phyloP scores from a whole-genome alignment of 164 flowering plant species.

The Nelumbo lutea region DNA sequence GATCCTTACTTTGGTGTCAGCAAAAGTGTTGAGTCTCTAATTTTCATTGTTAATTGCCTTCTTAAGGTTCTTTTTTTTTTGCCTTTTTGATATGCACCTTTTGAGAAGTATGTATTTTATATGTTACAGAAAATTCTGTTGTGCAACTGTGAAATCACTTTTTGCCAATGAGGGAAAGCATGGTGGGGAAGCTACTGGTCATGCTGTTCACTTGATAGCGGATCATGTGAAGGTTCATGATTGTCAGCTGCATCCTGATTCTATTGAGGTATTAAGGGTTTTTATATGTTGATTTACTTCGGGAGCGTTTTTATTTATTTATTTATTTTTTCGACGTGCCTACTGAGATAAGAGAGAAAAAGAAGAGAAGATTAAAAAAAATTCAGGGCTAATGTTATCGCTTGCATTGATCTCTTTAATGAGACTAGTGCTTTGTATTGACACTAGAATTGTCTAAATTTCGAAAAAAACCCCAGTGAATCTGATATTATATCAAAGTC shows the following conservation, averaged over 20 bases:
- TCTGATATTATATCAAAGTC: too few relatives aligned
- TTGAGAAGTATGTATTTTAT: too few relatives aligned
- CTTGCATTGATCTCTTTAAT: too few relatives aligned
- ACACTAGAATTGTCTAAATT: too few relatives aligned
- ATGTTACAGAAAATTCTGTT: constrained; percentile 60
- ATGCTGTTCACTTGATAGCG: constrained; percentile 79
- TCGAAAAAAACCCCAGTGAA: too few relatives aligned
- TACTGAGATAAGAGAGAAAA: too few relatives aligned
- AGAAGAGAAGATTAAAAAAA: too few relatives aligned
- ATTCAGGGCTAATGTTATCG: too few relatives aligned
- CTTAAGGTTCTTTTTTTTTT: not conserved
- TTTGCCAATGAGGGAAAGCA: constrained; percentile 86
- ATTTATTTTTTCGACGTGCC: not conserved
- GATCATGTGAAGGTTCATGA: constrained; percentile 62
- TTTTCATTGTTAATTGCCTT: not conserved
- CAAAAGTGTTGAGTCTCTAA: not conserved
- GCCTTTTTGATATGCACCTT: too few relatives aligned
- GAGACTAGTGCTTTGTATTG: too few relatives aligned
- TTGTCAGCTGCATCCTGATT: constrained; percentile 88
- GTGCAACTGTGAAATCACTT: constrained; percentile 72
- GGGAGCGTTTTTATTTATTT: not conserved
- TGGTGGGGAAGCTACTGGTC: constrained; percentile 88
- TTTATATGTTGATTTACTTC: not conserved
- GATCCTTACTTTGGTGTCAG: too few relatives aligned
- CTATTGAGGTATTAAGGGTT: constrained; percentile 54